phyloP scores from a whole-genome alignment of 257 asterid species.

The Solanum clarkiae region DNA sequence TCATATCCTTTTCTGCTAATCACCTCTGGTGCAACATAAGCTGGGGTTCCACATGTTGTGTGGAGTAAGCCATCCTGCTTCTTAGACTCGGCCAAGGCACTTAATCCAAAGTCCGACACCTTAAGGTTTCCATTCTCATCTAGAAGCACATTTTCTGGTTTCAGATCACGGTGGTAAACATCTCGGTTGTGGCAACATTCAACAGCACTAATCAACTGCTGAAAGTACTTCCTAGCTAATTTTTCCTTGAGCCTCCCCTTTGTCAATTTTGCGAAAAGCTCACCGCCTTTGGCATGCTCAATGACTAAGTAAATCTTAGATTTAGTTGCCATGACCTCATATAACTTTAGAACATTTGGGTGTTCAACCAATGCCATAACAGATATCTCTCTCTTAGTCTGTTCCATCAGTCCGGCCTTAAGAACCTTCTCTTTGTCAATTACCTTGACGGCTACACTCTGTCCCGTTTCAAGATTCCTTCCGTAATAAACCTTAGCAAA shows the following conservation, averaged over 20 bases:
- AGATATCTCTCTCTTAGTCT: conserved; percentile 71
- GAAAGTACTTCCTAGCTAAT: conserved; percentile 53
- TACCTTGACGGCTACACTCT: conserved; percentile 71
- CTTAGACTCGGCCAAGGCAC: conserved; percentile 49
- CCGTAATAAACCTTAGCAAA: conserved; percentile 81
- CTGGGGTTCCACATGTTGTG: conserved; percentile 87
- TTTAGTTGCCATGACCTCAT: conserved; percentile 81
- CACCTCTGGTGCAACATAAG: conserved; percentile 80
- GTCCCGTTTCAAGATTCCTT: conserved; percentile 45
- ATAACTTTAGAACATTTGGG: conserved; percentile 40
- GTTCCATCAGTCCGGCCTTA: conserved; percentile 49
- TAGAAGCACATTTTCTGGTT: conserved; percentile 58
- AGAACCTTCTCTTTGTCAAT: conserved; percentile 62
- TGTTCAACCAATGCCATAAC: conserved; percentile 60
- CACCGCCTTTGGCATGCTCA: conserved; percentile 83
- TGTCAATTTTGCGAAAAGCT: conserved; percentile 55
- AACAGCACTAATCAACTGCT: conserved; percentile 54
- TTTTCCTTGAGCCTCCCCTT: conserved; percentile 62
- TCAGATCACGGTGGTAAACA: conserved; percentile 74
- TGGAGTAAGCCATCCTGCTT: conserved; percentile 62
- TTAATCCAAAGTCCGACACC: conserved; percentile 74
- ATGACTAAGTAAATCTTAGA: conserved; percentile 59
- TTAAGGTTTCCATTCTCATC: conserved; percentile 58
- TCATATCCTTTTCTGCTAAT: conserved; percentile 56
- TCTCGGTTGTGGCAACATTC: conserved; percentile 58